Conservation (phyloP, 2,329 filamentous ascomycete species). For the Ophiosphaerella korrae region DNA sequence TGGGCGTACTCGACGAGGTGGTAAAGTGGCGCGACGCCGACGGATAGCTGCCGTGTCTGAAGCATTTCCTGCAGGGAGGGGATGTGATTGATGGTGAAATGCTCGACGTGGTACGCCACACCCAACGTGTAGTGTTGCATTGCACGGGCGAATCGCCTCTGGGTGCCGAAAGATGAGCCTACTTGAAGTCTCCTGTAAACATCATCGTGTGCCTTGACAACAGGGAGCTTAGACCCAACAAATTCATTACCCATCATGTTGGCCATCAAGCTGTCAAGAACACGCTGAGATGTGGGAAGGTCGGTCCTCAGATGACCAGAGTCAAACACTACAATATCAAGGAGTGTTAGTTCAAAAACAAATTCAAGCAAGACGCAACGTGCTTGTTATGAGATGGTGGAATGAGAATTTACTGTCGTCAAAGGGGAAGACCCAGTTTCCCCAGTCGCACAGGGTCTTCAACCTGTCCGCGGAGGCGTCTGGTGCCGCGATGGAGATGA, state of each 20-base stretch:
- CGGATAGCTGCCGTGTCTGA: slow-evolving; percentile 1
- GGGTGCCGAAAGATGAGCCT: neutral
- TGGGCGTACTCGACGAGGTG: slow-evolving; percentile 2
- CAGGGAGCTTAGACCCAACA: neutral
- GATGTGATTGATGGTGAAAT: slow-evolving; percentile 3
- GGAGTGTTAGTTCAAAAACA: neutral
- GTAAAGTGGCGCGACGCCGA: slow-evolving; percentile 2
- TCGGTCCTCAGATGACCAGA: slow-evolving; percentile 1
- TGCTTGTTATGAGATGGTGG: neutral
- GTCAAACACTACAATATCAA: slow-evolving; percentile 1
- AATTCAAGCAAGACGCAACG: neutral
- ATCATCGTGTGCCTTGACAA: slow-evolving; percentile 3
- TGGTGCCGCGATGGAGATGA: slow-evolving; percentile 4
- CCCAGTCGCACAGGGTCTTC: slow-evolving; percentile 5
- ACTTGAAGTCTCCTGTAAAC: neutral
- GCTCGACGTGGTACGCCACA: slow-evolving; percentile 2
- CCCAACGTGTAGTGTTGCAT: slow-evolving; percentile 3
- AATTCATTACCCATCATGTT: neutral
- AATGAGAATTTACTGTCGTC: slow-evolving; percentile 1
- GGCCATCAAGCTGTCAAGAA: slow-evolving; percentile 3
- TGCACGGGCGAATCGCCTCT: slow-evolving; percentile 1
- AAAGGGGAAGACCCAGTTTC: slow-evolving; percentile 3
- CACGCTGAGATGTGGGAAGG: slow-evolving; percentile 1
- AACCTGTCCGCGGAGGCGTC: slow-evolving; percentile 1
- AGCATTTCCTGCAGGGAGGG: slow-evolving; percentile 3